Evolutionary conservation across 257 asterid genomes (phyloP).

Genomic region (Echites panduratus): DNA sequence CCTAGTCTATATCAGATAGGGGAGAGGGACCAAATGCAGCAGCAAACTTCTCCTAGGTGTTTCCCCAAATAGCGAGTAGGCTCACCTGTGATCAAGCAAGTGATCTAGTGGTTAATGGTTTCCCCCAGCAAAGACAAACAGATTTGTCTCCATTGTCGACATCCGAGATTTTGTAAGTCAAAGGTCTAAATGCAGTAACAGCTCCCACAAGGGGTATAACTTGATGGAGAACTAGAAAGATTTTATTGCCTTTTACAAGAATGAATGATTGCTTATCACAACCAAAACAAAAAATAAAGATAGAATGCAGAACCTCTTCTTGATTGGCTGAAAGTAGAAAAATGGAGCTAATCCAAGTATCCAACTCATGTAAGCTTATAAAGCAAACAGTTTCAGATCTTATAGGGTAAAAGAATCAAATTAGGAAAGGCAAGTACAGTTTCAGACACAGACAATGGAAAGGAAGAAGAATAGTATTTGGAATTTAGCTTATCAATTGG

Average conservation of each 20-base stretch:
- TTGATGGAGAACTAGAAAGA: not conserved
- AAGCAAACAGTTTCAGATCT: not conserved
- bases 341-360: not conserved
- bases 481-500: not conserved
- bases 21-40: not conserved
- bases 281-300: no score
- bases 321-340: not conserved
- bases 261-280: not conserved
- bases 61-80: not conserved
- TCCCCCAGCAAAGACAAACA: not conserved
- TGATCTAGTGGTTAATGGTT: no score
- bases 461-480: not conserved
- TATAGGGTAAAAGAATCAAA: not conserved
- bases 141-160: not conserved
- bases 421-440: no score
- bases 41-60: not conserved
- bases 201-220: not conserved
- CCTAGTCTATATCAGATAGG: not conserved
- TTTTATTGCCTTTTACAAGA: not conserved
- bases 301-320: not conserved
- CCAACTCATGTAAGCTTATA: not conserved
- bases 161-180: not conserved
- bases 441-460: not conserved
- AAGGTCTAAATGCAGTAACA: not conserved
- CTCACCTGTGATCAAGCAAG: not conserved